These are phyloP conservation scores for Podila epigama DNA, from an alignment of 192 early-diverging fungal genomes.

Conservation along the genomic window DNA sequence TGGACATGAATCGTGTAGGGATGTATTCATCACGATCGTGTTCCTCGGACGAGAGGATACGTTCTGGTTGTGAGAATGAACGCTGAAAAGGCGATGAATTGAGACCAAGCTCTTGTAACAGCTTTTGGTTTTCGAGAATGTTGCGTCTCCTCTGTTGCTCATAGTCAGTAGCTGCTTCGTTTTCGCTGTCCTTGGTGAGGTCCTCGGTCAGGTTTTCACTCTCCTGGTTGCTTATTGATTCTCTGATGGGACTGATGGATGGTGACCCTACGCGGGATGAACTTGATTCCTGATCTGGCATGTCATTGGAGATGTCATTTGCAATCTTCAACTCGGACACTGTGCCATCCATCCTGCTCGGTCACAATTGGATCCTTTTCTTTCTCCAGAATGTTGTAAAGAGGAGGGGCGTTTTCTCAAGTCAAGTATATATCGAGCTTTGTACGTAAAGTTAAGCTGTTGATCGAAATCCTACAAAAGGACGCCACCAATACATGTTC, in stretches of 20 bases:
- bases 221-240: not conserved
- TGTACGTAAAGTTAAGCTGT: too few relatives aligned
- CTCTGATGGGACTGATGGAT: not conserved
- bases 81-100: not conserved
- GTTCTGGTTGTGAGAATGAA: not conserved
- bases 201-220: not conserved
- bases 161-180: too few relatives aligned
- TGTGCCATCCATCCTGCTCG: not conserved
- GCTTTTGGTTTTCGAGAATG: constrained; percentile 52
- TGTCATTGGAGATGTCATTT: not conserved
- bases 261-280: not conserved
- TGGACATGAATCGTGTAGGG: not conserved
- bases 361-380: too few relatives aligned
- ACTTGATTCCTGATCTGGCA: not conserved
- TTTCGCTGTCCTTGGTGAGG: too few relatives aligned
- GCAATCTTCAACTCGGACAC: not conserved
- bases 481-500: too few relatives aligned
- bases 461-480: too few relatives aligned
- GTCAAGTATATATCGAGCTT: too few relatives aligned
- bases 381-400: too few relatives aligned
- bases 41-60: not conserved
- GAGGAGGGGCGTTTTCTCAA: too few relatives aligned
- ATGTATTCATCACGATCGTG: constrained; percentile 10
- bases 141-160: constrained; percentile 50
- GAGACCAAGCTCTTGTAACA: constrained; percentile 52